phyloP scores from a whole-genome alignment of 2,329 filamentous ascomycete genomes.

The Endocalyx cinctus region DNA sequence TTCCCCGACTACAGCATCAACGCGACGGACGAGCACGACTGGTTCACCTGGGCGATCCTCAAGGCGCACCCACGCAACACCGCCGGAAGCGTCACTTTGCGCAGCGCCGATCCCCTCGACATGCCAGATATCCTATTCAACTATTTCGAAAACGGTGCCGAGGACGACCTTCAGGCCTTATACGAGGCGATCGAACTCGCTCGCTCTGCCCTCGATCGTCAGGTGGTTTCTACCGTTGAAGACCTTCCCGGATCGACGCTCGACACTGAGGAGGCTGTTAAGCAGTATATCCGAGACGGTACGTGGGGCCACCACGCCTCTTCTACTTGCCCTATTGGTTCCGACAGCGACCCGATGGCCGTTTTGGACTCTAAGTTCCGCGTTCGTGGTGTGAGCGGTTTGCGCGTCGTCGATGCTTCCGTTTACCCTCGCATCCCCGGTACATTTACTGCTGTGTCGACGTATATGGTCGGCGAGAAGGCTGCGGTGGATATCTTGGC shows the following conservation, averaged over 20 bases:
- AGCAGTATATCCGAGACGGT: constrained; percentile 12
- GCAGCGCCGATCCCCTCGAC: constrained; percentile 59
- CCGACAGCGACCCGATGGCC: constrained; percentile 43
- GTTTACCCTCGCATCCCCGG: constrained; percentile 46
- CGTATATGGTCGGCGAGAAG: constrained; percentile 24
- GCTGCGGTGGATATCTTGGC: constrained; percentile 20
- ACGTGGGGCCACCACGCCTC: constrained; percentile 19
- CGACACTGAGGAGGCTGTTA: constrained; percentile 16
- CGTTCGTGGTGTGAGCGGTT: constrained; percentile 44
- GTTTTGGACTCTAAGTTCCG: constrained; percentile 48
- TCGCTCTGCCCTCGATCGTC: constrained; percentile 36
- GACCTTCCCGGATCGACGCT: constrained; percentile 7
- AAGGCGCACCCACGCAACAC: constrained; percentile 53
- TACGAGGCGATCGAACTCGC: constrained; percentile 33
- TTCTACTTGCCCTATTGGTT: constrained; percentile 19
- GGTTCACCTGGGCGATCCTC: constrained; percentile 39
- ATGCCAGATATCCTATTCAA: constrained; percentile 59
- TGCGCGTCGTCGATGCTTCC: constrained; percentile 52
- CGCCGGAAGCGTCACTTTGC: constrained; percentile 56
- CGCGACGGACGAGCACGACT: constrained; percentile 27
- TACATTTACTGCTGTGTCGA: constrained; percentile 21
- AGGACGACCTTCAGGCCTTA: constrained; percentile 23
- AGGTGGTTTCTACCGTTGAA: constrained; percentile 31
- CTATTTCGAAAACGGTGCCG: constrained; percentile 50
- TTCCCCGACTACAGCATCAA: constrained; percentile 14